Conservation (phyloP, 352 stramenopile species). For the Pythium vanterpoolii region DNA sequence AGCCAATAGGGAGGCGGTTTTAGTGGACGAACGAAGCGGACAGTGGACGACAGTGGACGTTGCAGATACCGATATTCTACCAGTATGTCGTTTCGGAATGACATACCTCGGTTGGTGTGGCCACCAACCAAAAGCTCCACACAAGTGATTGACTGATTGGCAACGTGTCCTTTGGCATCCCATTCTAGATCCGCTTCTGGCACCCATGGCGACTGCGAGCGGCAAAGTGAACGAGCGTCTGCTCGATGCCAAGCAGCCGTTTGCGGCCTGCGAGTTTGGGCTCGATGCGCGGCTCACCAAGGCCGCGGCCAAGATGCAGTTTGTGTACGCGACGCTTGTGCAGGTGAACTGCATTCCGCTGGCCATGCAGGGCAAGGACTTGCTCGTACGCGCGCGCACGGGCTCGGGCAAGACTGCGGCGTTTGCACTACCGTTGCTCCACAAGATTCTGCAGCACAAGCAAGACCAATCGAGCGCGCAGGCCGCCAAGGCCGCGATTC, state of each 20-base stretch:
- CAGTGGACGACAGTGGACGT: slow-evolving; percentile 16
- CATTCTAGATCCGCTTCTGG: slow-evolving; percentile 1
- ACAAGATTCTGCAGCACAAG: slow-evolving; percentile 90
- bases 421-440: slow-evolving; percentile 90
- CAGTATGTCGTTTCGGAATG: slow-evolving; percentile 9
- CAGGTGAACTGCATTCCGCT: slow-evolving; percentile 94
- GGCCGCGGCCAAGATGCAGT: slow-evolving; percentile 90
- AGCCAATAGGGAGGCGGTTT: slow-evolving; percentile 1
- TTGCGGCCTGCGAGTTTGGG: slow-evolving; percentile 80
- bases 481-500: slow-evolving; percentile 42
- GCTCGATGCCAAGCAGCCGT: slow-evolving; percentile 76
- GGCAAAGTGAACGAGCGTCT: slow-evolving; percentile 67
- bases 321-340: slow-evolving; percentile 93
- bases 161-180: slow-evolving; percentile 20
- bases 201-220: slow-evolving; percentile 26
- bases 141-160: slow-evolving; percentile 16
- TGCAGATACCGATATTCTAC: slow-evolving; percentile 19
- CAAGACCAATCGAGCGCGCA: slow-evolving; percentile 38
- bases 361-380: slow-evolving; percentile 90
- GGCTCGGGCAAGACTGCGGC: slow-evolving; percentile 94
- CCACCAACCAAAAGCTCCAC: slow-evolving; percentile 29
- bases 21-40: slow-evolving; percentile 4
- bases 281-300: slow-evolving; percentile 92
- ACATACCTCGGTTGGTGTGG: slow-evolving; percentile 1
- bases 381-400: slow-evolving; percentile 91